Evolutionary conservation across 495 filamentous ascomycete species (phyloP), one percentile per base, ranked within the genome.

Genomic region (Talaromyces nanjingensis): DNA sequence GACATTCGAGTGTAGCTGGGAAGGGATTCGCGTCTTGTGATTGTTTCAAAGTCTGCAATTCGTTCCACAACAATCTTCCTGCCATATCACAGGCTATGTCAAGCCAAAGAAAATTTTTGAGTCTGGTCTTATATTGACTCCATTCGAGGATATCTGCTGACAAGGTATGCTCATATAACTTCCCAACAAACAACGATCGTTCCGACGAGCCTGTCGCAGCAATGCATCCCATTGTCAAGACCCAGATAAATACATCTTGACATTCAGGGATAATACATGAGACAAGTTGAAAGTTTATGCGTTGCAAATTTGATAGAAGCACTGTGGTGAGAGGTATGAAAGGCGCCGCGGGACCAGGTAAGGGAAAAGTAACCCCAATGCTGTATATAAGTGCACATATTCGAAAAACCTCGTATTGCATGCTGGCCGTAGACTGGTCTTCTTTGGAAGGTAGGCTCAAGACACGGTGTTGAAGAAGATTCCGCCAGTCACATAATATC

Each of bases 401-500:
- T 33, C 76, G 76, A 58, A 68, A 73, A 20, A 73, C 65, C 54
- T 79, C 76, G 61, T 78, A 77, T 29, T 72, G 70, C 14, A 72
- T 62, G 12, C 61, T 60, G 11, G 49, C n/a, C 18, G 49, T 54
- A 11, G 49, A 9, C 6, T 22, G 6, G n/a, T 54, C 18, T n/a
- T 25, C 5, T 59, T 2, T 39, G 6, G 74, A 60, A 12, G 71
- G 70, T 7, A 79, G 49, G 9, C 63, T 69, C 34, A 77, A 63
- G 12, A 76, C 64, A 25, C 58, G 71, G 52, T 75, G 68, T 49
- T 77, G 71, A 24, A 72, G 66, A 1, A 75, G 54, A 53, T 78
- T 79, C 29, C 77, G 74, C 49, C 74, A 74, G 62, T 79, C 77
- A 24, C 70, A 64, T n/a, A 79, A 65, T 1, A 74, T 47, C n/a